Percentiles rank a stretch among this genome's conserved stretches.
Conservation (phyloP, 108 stramenopile species). For the Epipyxis sp. region DNA sequence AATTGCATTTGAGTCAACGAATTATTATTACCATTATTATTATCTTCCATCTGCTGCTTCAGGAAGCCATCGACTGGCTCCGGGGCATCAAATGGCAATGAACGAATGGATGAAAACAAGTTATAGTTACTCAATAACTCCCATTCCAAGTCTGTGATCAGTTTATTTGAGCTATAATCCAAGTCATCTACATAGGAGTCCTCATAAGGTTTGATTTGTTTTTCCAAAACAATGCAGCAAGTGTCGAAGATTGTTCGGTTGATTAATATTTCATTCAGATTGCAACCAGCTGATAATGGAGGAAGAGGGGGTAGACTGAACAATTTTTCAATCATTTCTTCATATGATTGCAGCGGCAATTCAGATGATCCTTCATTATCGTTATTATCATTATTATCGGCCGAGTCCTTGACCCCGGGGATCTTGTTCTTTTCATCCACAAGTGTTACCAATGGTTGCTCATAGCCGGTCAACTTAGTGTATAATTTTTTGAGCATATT, state of each 20-base stretch:
- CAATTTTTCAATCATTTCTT: no score
- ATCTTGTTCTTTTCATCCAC: not conserved
- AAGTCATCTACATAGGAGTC: slow-evolving; percentile 8
- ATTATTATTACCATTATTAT: not conserved
- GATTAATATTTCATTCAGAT: no score
- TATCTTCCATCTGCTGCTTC: not conserved
- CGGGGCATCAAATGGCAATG: slow-evolving; percentile 1
- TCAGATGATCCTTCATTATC: not conserved
- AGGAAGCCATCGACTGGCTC: slow-evolving; percentile 28
- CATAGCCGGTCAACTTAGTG: not conserved
- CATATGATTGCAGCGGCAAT: not conserved
- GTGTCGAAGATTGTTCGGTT: slow-evolving; percentile 18
- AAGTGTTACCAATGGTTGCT: not conserved
- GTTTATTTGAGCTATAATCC: not conserved
- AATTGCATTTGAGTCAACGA: not conserved
- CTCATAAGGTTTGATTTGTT: slow-evolving; percentile 16
- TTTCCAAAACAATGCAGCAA: slow-evolving; percentile 7
- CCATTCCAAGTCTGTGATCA: slow-evolving; percentile 24
- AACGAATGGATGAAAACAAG: not conserved
- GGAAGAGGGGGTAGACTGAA: no score
- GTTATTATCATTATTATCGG: not conserved
- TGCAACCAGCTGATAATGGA: no score
- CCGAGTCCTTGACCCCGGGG: not conserved
- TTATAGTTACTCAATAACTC: slow-evolving; percentile 1
- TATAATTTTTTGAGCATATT: slow-evolving; percentile 47